Evolutionary conservation across 331 rosid species (phyloP).

Genomic region (Telfairia occidentalis): DNA sequence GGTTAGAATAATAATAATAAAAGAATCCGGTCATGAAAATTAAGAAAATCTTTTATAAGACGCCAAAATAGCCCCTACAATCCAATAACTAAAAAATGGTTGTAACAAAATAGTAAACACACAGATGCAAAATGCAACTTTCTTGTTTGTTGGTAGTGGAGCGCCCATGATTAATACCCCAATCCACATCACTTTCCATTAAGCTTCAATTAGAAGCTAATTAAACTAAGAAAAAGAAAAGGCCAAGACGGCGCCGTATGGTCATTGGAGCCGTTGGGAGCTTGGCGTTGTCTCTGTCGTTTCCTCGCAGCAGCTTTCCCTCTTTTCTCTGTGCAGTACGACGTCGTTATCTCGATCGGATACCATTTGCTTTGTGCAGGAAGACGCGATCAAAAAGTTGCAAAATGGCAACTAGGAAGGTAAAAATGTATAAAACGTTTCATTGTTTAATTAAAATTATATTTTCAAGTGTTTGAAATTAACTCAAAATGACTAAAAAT

Average conservation of each 20-base stretch:
- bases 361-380: neutral
- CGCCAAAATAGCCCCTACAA: neutral
- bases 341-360: neutral
- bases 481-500: too few relatives aligned
- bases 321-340: neutral
- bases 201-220: neutral
- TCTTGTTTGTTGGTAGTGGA: constrained; percentile 6
- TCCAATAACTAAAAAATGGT: neutral
- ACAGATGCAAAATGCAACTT: neutral
- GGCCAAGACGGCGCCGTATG: neutral
- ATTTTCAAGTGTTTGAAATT: too few relatives aligned
- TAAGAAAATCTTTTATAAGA: too few relatives aligned
- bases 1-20: too few relatives aligned
- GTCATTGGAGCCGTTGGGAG: constrained; percentile 1
- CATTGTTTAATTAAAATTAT: too few relatives aligned
- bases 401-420: neutral
- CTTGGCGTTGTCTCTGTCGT: neutral
- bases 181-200: neutral
- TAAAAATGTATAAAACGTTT: too few relatives aligned
- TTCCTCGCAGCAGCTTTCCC: neutral
- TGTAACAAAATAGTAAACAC: neutral
- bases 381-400: neutral
- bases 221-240: neutral
- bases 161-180: constrained; percentile 1
- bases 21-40: too few relatives aligned